Conservation (phyloP, 768 basidiomycete genomes). For the Russula lepida region DNA sequence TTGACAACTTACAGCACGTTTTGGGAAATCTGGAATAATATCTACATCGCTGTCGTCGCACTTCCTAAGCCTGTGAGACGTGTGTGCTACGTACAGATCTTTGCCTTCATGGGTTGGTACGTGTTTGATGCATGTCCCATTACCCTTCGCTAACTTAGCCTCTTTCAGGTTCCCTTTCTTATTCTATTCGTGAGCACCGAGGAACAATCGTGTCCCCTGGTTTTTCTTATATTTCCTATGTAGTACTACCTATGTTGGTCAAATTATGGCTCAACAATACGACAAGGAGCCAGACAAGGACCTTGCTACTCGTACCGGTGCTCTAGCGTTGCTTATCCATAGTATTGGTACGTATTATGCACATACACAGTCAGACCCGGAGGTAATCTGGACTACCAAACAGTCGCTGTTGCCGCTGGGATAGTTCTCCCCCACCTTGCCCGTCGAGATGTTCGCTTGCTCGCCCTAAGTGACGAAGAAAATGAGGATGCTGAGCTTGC, state of each 20-base stretch:
- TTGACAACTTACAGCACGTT: conserved; percentile 38
- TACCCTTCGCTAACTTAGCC: conserved; percentile 4
- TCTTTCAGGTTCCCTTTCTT: conserved; percentile 80
- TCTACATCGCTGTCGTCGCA: conserved; percentile 59
- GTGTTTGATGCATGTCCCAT: conserved; percentile 22
- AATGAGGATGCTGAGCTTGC: conserved; percentile 68
- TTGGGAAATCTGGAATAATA: conserved; percentile 71
- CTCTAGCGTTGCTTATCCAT: conserved; percentile 83
- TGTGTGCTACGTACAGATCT: conserved; percentile 89
- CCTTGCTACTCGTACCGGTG: conserved; percentile 75
- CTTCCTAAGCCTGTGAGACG: conserved; percentile 79
- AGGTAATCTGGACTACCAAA: conserved; percentile 14
- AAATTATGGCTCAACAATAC: conserved; percentile 81
- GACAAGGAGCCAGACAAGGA: conserved; percentile 72
- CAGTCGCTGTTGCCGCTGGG: conserved; percentile 83
- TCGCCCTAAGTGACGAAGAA: conserved; percentile 60
- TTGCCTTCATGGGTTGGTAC: conserved; percentile 95
- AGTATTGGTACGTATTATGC: conserved; percentile 62
- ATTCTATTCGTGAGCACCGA: conserved; percentile 66
- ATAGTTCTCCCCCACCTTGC: conserved; percentile 73
- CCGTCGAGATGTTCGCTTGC: conserved; percentile 70
- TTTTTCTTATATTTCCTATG: not conserved
- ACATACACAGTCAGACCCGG: not conserved
- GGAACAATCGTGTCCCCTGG: not conserved
- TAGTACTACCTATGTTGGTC: conserved; percentile 89